phyloP scores from a whole-genome alignment of 805 yeast species.

The Brettanomyces bruxellensis region DNA sequence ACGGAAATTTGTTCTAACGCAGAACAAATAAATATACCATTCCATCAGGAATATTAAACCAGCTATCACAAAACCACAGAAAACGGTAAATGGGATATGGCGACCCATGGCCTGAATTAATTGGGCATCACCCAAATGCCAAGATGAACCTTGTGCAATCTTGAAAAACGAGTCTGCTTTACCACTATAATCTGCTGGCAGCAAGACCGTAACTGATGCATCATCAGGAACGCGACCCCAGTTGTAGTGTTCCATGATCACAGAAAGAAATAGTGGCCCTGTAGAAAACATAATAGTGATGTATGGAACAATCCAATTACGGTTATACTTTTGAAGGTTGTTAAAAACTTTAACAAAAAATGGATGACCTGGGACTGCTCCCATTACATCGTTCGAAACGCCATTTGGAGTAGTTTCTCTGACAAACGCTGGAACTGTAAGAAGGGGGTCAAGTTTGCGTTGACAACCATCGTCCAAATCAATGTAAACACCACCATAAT shows the following conservation, averaged over 20 bases:
- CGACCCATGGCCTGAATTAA: conserved; percentile 64
- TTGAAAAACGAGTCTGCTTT: conserved; percentile 57
- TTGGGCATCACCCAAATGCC: conserved; percentile 87
- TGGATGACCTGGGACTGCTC: conserved; percentile 79
- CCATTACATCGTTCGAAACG: conserved; percentile 89
- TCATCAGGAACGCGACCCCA: conserved; percentile 67
- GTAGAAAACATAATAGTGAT: conserved; percentile 89
- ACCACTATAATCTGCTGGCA: conserved; percentile 65
- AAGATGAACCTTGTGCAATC: conserved; percentile 76
- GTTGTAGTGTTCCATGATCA: conserved; percentile 80
- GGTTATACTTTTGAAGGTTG: conserved; percentile 50
- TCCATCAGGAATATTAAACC: conserved; percentile 4
- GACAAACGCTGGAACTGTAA: conserved; percentile 77
- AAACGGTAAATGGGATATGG: conserved; percentile 64
- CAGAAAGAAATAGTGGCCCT: conserved; percentile 82
- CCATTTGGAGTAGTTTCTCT: conserved; percentile 88
- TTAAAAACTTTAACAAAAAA: conserved; percentile 67
- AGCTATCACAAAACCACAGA: conserved; percentile 4
- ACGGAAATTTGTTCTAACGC: not conserved
- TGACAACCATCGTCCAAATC: conserved; percentile 88
- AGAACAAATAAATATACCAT: conserved; percentile 1
- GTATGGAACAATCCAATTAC: conserved; percentile 80
- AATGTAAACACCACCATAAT: conserved; percentile 84
- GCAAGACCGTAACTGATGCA: conserved; percentile 58
- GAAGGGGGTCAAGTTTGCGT: conserved; percentile 68